phyloP scores from a whole-genome alignment of 1,284 basidiomycete genomes.

The Sphaerobolus stellatus region DNA sequence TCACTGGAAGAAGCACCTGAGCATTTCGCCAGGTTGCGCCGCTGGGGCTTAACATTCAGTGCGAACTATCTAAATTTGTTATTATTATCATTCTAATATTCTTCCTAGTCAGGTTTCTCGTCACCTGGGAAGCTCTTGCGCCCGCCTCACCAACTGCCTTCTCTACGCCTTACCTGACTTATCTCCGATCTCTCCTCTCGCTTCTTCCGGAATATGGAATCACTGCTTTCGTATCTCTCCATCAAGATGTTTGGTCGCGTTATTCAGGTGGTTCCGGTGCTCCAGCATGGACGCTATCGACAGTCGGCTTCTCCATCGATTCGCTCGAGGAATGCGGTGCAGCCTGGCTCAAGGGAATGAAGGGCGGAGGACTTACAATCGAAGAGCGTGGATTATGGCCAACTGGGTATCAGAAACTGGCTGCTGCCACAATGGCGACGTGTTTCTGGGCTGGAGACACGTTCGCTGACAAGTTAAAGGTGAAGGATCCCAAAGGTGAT shows the following conservation, averaged over 20 bases:
- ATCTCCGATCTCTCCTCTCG: constrained; percentile 71
- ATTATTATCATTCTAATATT: constrained; percentile 5
- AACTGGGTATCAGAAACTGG: constrained; percentile 87
- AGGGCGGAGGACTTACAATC: constrained; percentile 61
- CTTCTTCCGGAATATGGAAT: constrained; percentile 83
- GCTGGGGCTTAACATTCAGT: constrained; percentile 89
- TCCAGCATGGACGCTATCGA: constrained; percentile 87
- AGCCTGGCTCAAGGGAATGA: constrained; percentile 80
- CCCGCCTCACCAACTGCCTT: constrained; percentile 64
- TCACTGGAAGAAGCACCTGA: constrained; percentile 80
- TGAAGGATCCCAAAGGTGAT: constrained; percentile 49
- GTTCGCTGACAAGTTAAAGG: constrained; percentile 73
- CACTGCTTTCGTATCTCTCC: constrained; percentile 77
- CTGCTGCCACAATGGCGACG: constrained; percentile 85
- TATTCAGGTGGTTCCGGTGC: constrained; percentile 92
- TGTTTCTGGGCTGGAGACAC: constrained; percentile 89
- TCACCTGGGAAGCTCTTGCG: constrained; percentile 97
- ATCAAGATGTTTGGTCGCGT: constrained; percentile 95
- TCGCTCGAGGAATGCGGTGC: constrained; percentile 77
- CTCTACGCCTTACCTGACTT: constrained; percentile 86
- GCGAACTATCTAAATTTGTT: constrained; percentile 26
- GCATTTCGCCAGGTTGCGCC: constrained; percentile 74
- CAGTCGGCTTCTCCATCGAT: constrained; percentile 76
- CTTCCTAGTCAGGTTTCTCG: constrained; percentile 72
- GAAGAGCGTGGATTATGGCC: constrained; percentile 85